Conservation (phyloP, 2,329 filamentous ascomycete genomes). For the Neonectria ditissima region DNA sequence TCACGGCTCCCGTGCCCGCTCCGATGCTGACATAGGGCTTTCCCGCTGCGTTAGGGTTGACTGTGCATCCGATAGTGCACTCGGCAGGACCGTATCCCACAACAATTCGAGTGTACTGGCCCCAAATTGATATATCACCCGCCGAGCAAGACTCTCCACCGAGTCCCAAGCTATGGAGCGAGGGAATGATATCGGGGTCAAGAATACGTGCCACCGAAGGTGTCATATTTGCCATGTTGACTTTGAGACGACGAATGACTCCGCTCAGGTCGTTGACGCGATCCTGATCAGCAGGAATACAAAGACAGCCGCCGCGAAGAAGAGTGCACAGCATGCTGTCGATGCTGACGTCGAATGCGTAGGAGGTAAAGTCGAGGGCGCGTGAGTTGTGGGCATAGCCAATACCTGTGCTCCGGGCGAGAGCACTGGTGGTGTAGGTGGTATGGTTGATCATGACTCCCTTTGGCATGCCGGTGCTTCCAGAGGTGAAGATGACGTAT, state of each 20-base stretch:
- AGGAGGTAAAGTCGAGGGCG: conserved; percentile 61
- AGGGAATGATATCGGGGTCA: conserved; percentile 58
- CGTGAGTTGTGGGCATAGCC: conserved; percentile 55
- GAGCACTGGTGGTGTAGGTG: conserved; percentile 58
- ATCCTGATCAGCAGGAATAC: conserved; percentile 66
- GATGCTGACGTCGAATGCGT: conserved; percentile 67
- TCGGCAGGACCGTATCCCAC: conserved; percentile 67
- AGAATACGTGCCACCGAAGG: conserved; percentile 62
- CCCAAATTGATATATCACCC: conserved; percentile 61
- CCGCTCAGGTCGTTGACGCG: conserved; percentile 63
- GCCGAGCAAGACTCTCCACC: conserved; percentile 66
- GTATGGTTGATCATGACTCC: conserved; percentile 66
- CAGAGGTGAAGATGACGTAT: conserved; percentile 74
- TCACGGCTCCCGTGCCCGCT: conserved; percentile 58
- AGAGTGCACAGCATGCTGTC: conserved; percentile 66
- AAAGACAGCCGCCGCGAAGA: conserved; percentile 62
- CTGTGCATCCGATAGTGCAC: conserved; percentile 64
- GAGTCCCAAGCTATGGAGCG: conserved; percentile 60
- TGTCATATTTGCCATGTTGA: conserved; percentile 63
- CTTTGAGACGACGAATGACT: conserved; percentile 56
- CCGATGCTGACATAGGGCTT: conserved; percentile 59
- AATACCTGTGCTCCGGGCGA: conserved; percentile 47
- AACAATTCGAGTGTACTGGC: conserved; percentile 58
- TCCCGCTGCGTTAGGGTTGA: conserved; percentile 54
- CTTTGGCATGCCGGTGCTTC: conserved; percentile 73